A percentile compares a stretch with the other conserved stretches of the same genome.
These are phyloP conservation scores for Alisma plantagoaquatica DNA, from an alignment of 106 monocot genomes.

Conservation along the genomic window DNA sequence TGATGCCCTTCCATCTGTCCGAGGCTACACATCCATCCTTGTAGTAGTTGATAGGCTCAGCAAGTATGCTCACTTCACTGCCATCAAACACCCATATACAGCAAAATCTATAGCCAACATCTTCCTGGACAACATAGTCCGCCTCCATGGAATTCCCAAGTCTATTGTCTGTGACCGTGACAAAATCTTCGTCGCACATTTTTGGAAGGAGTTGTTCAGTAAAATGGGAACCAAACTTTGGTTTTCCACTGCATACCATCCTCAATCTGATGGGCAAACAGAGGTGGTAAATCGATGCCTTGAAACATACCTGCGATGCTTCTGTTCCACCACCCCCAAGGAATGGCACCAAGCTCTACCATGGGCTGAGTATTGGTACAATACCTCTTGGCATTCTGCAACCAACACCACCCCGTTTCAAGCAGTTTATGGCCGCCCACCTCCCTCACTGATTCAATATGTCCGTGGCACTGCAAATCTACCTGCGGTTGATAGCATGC, in stretches of 20 bases:
- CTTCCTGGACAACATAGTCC: conserved; percentile 3
- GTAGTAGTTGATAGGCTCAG: conserved; percentile 13
- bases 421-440: too few species aligned
- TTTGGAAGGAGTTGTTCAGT: conserved; percentile 7
- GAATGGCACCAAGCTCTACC: too few species aligned
- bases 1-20: conserved; percentile 3
- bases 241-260: conserved; percentile 11
- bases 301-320: background rate
- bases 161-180: conserved; percentile 11
- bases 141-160: conserved; percentile 11
- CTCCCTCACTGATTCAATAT: too few species aligned
- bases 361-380: too few species aligned
- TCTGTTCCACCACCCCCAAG: too few species aligned
- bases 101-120: background rate
- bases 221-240: background rate
- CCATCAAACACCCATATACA: conserved; percentile 8
- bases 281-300: background rate
- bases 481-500: too few species aligned
- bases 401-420: too few species aligned
- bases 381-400: too few species aligned
- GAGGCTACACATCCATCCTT: background rate
- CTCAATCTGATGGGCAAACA: conserved; percentile 2
- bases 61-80: conserved; percentile 9
- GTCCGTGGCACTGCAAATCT: too few species aligned
- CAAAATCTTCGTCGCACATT: conserved; percentile 2